A percentile compares a stretch with the other conserved stretches of the same genome.
Evolutionary conservation across 2,329 filamentous ascomycete species (phyloP).

Genomic region (Ramularia collo-cygni): DNA sequence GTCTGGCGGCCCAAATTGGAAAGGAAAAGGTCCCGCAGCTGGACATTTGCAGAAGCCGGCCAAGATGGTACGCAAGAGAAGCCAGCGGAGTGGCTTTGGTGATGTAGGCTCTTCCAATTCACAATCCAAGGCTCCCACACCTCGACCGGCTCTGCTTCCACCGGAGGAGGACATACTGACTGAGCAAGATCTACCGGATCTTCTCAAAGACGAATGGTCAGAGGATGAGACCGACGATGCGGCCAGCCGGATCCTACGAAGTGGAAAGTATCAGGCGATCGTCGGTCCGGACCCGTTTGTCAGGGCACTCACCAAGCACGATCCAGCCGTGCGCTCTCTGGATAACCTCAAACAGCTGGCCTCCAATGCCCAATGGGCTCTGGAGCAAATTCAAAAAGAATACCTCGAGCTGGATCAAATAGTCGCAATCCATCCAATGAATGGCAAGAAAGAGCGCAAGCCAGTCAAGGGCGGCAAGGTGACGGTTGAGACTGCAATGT

Average conservation of each 20-base stretch:
- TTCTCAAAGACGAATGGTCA: slow-evolving; percentile 22
- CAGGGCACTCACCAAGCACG: slow-evolving; percentile 37
- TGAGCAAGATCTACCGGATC: slow-evolving; percentile 24
- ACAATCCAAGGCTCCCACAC: slow-evolving; percentile 16
- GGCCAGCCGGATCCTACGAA: slow-evolving; percentile 38
- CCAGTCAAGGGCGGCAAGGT: slow-evolving; percentile 42
- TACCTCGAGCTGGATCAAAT: slow-evolving; percentile 50
- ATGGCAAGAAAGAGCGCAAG: slow-evolving; percentile 47
- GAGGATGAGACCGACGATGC: slow-evolving; percentile 24
- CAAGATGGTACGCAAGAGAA: slow-evolving; percentile 10
- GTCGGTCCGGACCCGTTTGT: slow-evolving; percentile 38
- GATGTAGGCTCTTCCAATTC: slow-evolving; percentile 11
- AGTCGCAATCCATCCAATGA: slow-evolving; percentile 38
- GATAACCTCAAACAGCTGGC: slow-evolving; percentile 52
- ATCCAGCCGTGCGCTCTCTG: slow-evolving; percentile 38
- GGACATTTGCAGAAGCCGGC: slow-evolving; percentile 4
- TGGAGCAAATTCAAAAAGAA: slow-evolving; percentile 54
- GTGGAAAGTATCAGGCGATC: slow-evolving; percentile 35
- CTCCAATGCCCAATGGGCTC: slow-evolving; percentile 45
- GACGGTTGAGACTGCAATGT: slow-evolving; percentile 42
- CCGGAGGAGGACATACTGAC: slow-evolving; percentile 28
- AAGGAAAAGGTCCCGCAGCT: slow-evolving; percentile 5
- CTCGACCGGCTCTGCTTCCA: slow-evolving; percentile 25
- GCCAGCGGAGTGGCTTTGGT: slow-evolving; percentile 4
- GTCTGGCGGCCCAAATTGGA: slow-evolving; percentile 1